Percentiles rank a stretch among this genome's conserved stretches.
These are phyloP conservation scores for Tetracladium setigerum DNA, from an alignment of 495 filamentous ascomycete species.

Conservation along the genomic window DNA sequence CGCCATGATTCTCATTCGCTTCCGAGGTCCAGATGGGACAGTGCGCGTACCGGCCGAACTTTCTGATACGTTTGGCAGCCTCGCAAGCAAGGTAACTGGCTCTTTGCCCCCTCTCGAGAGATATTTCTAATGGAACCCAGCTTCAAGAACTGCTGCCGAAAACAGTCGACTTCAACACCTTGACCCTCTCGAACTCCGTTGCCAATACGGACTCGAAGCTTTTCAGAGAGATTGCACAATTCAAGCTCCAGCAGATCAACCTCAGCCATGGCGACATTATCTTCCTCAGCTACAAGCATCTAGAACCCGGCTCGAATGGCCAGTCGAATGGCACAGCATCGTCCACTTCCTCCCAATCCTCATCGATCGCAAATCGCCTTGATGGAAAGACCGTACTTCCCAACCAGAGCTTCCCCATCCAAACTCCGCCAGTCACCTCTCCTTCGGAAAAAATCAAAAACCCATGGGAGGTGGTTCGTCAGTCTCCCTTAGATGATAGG, in stretches of 20 bases:
- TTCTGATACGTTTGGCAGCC: slow-evolving; percentile 41
- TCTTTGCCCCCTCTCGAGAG: background rate
- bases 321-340: slow-evolving; percentile 20
- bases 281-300: slow-evolving; percentile 66
- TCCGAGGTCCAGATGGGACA: slow-evolving; percentile 63
- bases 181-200: slow-evolving; percentile 75
- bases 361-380: slow-evolving; percentile 49
- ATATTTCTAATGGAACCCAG: slow-evolving; percentile 11
- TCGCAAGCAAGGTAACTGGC: slow-evolving; percentile 39
- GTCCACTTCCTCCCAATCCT: slow-evolving; percentile 22
- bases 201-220: slow-evolving; percentile 65
- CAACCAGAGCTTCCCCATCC: slow-evolving; percentile 56
- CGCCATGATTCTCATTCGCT: slow-evolving; percentile 54
- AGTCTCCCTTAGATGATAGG: slow-evolving; percentile 76
- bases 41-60: slow-evolving; percentile 58
- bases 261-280: slow-evolving; percentile 83
- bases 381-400: slow-evolving; percentile 73
- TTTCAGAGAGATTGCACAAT: slow-evolving; percentile 56
- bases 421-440: slow-evolving; percentile 46
- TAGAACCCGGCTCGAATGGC: slow-evolving; percentile 41
- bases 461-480: slow-evolving; percentile 86
- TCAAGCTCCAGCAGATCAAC: slow-evolving; percentile 62
- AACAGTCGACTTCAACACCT: slow-evolving; percentile 63
- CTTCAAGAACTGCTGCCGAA: slow-evolving; percentile 16
- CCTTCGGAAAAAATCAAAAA: slow-evolving; percentile 65